Evolutionary conservation across 805 yeast genomes (phyloP), one percentile per base, ranked within the genome.

Genomic region (Pichia cephalocereana): DNA sequence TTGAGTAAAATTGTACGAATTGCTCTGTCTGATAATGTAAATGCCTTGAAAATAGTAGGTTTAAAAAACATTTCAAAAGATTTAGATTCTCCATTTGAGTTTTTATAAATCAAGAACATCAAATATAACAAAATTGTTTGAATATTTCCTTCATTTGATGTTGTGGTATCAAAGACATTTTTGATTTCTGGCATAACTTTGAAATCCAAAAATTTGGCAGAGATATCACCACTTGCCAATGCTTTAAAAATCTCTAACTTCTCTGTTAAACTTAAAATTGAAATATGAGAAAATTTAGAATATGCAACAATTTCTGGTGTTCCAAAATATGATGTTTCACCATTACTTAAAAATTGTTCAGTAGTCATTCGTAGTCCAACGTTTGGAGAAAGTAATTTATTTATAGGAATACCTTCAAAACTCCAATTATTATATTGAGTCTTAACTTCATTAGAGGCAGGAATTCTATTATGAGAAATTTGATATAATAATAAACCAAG

Each of bases 141-240:
- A 12, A 50, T 50, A 31, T 54, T 60, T 15, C 54, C 48, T 26
- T 58, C 61, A 40, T 57, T 58, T 14, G 51, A 40, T 1, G 50
- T 56, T 14, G 48, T 37, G 6, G 48, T 34, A 32, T 63, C 59
- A 56, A 70, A 79, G 50, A 78, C 76, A 3, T 61, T 60, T 9
- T 73, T 67, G 14, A 90, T 66, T 55, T 84, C 88, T 0, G 96
- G 96, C n/a, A 90, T 63, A 10, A 88, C 65, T 52, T 75, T 75
- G 50, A 75, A 67, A 39, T 79, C 81, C 37, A 86, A 59, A 61
- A 80, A 67, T 55, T 86, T 70, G 44, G 73, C 49, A 2, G 66
- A 64, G 1, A 63, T 75, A 34, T 68, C 63, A 37, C 69, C 59
- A 5, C 57, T 53, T 23, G 68, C 67, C 17, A 74, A 52, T 31